These are phyloP conservation scores for Porcisia hertigi DNA, from an alignment of 208 protist species.

Conservation along the genomic window DNA sequence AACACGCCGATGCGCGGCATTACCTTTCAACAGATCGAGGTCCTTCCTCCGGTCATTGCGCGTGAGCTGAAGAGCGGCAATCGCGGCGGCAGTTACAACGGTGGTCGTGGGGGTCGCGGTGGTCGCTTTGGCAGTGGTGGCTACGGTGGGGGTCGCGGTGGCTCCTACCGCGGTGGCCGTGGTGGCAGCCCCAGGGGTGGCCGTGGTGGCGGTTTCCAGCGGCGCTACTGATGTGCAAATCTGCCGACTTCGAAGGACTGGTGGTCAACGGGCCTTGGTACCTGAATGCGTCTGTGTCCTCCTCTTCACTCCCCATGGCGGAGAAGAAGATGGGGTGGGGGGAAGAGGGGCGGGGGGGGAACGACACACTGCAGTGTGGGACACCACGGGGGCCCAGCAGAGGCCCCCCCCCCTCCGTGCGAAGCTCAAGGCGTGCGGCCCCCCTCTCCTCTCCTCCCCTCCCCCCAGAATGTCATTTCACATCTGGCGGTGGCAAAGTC, in stretches of 20 bases:
- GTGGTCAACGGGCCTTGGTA: not conserved
- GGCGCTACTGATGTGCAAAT: slow-evolving; percentile 18
- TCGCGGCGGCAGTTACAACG: slow-evolving; percentile 28
- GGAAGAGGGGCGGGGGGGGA: too few species aligned
- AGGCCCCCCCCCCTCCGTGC: too few species aligned
- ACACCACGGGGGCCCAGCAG: too few species aligned
- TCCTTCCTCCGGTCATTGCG: slow-evolving; percentile 83
- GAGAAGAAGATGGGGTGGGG: too few species aligned
- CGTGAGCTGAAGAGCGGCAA: slow-evolving; percentile 65
- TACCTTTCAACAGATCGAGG: slow-evolving; percentile 65
- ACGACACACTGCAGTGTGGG: too few species aligned
- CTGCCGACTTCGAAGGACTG: too few species aligned
- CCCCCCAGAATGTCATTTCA: not conserved
- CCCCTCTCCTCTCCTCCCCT: too few species aligned
- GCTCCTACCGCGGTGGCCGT: slow-evolving; percentile 12
- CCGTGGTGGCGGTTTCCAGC: slow-evolving; percentile 32
- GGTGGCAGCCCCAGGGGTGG: slow-evolving; percentile 20
- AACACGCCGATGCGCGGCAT: slow-evolving; percentile 66
- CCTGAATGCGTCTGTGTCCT: not conserved
- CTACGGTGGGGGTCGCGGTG: slow-evolving; percentile 13
- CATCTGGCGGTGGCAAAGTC: not conserved
- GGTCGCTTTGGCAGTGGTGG: slow-evolving; percentile 20
- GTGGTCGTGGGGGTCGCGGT: slow-evolving; percentile 20
- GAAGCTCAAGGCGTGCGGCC: too few species aligned
- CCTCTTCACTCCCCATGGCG: too few species aligned